Evolutionary conservation across 352 stramenopile genomes (phyloP).

Genomic region (Phytophthora crassamura): DNA sequence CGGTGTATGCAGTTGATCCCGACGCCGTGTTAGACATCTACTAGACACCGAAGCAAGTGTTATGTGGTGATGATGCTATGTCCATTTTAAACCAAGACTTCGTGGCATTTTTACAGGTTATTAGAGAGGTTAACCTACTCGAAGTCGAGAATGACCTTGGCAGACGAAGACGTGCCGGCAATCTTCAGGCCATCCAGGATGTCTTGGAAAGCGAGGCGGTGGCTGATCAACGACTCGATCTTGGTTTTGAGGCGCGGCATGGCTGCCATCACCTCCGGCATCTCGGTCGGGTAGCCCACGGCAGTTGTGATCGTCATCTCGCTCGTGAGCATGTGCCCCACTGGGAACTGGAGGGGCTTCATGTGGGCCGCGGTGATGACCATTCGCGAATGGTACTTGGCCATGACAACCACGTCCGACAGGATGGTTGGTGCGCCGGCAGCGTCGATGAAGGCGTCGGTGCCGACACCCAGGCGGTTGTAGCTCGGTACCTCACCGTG

Average conservation of each 20-base stretch:
- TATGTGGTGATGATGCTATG: neutral
- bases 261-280: slow-evolving; percentile 28
- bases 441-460: slow-evolving; percentile 33
- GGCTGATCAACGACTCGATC: slow-evolving; percentile 34
- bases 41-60: slow-evolving; percentile 20
- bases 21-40: slow-evolving; percentile 55
- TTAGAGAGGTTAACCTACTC: slow-evolving; percentile 8
- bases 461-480: slow-evolving; percentile 31
- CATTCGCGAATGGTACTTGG: slow-evolving; percentile 30
- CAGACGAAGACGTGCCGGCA: slow-evolving; percentile 32
- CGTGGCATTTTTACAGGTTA: neutral
- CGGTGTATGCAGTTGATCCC: slow-evolving; percentile 75
- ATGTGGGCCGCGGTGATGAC: slow-evolving; percentile 30
- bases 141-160: slow-evolving; percentile 38
- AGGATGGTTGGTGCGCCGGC: slow-evolving; percentile 29
- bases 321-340: slow-evolving; percentile 33
- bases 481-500: slow-evolving; percentile 36
- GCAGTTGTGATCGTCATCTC: slow-evolving; percentile 39
- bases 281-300: slow-evolving; percentile 35
- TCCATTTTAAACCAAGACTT: neutral
- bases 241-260: slow-evolving; percentile 31
- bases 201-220: slow-evolving; percentile 32
- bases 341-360: slow-evolving; percentile 31
- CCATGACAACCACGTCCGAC: slow-evolving; percentile 27
- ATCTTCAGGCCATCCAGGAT: slow-evolving; percentile 30